Conservation (phyloP, 1,284 basidiomycete species). For the Mixia osmundae region DNA sequence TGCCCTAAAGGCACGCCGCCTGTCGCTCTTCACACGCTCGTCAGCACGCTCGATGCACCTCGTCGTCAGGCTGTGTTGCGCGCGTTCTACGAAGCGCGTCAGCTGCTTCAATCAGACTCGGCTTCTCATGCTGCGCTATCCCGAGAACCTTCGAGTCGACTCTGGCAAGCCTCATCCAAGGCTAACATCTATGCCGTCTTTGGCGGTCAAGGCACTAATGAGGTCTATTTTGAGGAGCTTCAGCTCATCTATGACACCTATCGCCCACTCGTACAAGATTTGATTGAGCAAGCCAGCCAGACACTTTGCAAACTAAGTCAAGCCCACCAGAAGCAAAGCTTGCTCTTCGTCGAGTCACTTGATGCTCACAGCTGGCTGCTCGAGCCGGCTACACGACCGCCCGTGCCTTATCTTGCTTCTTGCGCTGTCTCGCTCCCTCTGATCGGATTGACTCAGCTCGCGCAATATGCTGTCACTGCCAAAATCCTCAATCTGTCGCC, state of each 20-base stretch:
- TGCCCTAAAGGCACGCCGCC: conserved; percentile 23
- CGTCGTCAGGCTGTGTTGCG: too few relatives aligned
- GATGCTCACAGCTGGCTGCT: conserved; percentile 67
- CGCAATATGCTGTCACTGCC: conserved; percentile 67
- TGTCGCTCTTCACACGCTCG: conserved; percentile 55
- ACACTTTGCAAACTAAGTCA: too few relatives aligned
- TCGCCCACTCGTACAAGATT: not conserved
- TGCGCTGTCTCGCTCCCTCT: conserved; percentile 87
- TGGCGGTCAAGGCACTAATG: conserved; percentile 95
- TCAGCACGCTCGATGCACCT: conserved; percentile 40
- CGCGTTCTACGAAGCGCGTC: too few relatives aligned
- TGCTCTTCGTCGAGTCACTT: conserved; percentile 49
- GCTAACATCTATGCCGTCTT: conserved; percentile 80
- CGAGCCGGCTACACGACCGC: conserved; percentile 41
- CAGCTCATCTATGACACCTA: conserved; percentile 7
- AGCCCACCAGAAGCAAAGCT: not conserved
- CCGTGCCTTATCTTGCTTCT: conserved; percentile 70
- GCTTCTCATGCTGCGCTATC: conserved; percentile 49
- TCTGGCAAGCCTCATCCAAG: conserved; percentile 39
- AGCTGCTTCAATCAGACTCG: conserved; percentile 45
- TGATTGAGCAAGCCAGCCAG: too few relatives aligned
- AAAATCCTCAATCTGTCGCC: conserved; percentile 41
- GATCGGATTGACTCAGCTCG: conserved; percentile 85
- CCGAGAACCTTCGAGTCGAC: conserved; percentile 54
- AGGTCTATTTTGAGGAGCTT: conserved; percentile 92